Conservation (phyloP, 768 basidiomycete genomes). For the Calocera viscosa region DNA sequence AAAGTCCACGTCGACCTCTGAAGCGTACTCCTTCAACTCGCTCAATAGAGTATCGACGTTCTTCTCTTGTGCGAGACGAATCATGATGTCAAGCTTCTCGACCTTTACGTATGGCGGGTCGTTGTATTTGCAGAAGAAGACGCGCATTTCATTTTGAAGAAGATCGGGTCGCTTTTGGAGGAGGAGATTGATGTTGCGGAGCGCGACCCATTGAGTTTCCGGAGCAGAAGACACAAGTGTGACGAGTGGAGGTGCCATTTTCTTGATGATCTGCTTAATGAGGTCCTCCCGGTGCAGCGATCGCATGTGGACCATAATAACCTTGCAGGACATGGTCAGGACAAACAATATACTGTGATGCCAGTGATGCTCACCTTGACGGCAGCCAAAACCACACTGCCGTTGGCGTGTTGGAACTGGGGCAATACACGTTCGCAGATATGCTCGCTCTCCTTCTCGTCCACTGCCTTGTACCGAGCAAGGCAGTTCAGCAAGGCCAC, state of each 20-base stretch:
- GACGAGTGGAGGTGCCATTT: slow-evolving; percentile 95
- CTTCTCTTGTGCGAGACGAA: slow-evolving; percentile 74
- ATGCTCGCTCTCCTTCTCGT: slow-evolving; percentile 93
- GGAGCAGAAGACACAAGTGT: slow-evolving; percentile 93
- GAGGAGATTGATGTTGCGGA: slow-evolving; percentile 91
- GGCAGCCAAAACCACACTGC: slow-evolving; percentile 90
- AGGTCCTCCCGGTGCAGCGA: slow-evolving; percentile 69
- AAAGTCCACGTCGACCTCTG: slow-evolving; percentile 97
- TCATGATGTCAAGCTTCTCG: slow-evolving; percentile 98
- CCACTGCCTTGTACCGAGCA: slow-evolving; percentile 66
- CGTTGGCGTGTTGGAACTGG: slow-evolving; percentile 96
- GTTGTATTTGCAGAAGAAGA: slow-evolving; percentile 99
- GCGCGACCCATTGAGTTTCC: slow-evolving; percentile 96
- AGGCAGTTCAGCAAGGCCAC: slow-evolving; percentile 84
- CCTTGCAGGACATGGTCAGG: slow-evolving; percentile 34
- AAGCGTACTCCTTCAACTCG: slow-evolving; percentile 95
- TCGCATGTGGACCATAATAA: slow-evolving; percentile 95
- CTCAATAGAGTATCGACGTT: slow-evolving; percentile 92
- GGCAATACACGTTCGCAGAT: slow-evolving; percentile 98
- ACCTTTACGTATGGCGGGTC: slow-evolving; percentile 98
- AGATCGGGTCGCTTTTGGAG: slow-evolving; percentile 87
- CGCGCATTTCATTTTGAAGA: slow-evolving; percentile 90
- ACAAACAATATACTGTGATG: neutral
- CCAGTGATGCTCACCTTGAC: slow-evolving; percentile 52
- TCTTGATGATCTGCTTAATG: slow-evolving; percentile 70